Evolutionary conservation across 495 filamentous ascomycete species (phyloP).

Genomic region (Podospora pseudoanserina): DNA sequence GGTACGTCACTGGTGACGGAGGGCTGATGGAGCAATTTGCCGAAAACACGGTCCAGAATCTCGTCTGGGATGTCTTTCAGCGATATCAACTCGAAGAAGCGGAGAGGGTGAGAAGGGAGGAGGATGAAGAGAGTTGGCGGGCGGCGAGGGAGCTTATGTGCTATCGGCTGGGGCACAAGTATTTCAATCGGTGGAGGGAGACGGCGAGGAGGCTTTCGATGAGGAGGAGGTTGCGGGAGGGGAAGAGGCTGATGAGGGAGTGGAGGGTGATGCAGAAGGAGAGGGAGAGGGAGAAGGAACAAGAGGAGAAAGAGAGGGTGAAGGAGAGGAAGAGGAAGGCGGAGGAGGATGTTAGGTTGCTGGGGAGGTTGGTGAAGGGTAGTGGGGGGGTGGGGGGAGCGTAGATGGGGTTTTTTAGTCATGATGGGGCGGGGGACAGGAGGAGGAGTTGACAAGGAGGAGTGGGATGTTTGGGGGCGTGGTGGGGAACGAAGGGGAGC

Average conservation of each 20-base stretch:
- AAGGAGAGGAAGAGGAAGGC: constrained; percentile 24
- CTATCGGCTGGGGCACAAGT: constrained; percentile 44
- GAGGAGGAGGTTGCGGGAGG: constrained; percentile 35
- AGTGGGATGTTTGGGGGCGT: constrained; percentile 38
- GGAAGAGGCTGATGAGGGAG: constrained; percentile 29
- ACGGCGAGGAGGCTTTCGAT: constrained; percentile 30
- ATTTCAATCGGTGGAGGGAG: constrained; percentile 47
- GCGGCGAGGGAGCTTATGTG: constrained; percentile 38
- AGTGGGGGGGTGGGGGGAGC: constrained; percentile 9
- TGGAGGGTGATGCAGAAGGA: constrained; percentile 30
- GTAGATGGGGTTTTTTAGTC: constrained; percentile 11
- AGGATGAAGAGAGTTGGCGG: constrained; percentile 38
- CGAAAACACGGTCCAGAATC: constrained; percentile 32
- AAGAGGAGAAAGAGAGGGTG: constrained; percentile 33
- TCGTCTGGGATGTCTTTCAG: constrained; percentile 33
- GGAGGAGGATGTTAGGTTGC: constrained; percentile 19
- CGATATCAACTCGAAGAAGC: constrained; percentile 36
- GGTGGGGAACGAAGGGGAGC: constrained; percentile 36
- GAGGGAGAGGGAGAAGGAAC: constrained; percentile 27
- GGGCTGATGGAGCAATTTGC: constrained; percentile 42
- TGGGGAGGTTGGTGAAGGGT: constrained; percentile 19
- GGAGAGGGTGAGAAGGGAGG: constrained; percentile 37
- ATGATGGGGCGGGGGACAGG: constrained; percentile 18
- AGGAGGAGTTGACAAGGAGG: constrained; percentile 43
- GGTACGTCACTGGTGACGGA: constrained; percentile 45